These are phyloP conservation scores for Acacia confusa DNA, from an alignment of 306 rosid species.

Conservation along the genomic window DNA sequence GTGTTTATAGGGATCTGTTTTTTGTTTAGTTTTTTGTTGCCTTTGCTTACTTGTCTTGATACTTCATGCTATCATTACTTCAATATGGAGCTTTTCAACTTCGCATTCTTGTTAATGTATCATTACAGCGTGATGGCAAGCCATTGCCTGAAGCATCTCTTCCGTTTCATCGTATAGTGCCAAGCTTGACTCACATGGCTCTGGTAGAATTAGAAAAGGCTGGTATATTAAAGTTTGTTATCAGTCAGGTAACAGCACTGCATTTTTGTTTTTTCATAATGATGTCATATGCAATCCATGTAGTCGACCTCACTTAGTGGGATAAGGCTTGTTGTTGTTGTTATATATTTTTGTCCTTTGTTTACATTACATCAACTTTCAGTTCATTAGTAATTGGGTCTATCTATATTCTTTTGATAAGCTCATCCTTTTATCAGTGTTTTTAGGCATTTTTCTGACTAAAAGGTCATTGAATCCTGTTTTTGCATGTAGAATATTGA, in stretches of 20 bases:
- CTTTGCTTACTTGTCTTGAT: conserved; percentile 3
- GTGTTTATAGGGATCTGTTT: conserved; percentile 12
- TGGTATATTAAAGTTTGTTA: conserved; percentile 81
- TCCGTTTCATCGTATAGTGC: conserved; percentile 94
- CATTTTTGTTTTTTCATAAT: neutral
- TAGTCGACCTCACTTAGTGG: too few relatives aligned
- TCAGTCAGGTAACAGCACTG: conserved; percentile 14
- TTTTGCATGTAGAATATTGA: conserved; percentile 75
- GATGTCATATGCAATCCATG: too few relatives aligned
- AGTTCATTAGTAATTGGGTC: neutral
- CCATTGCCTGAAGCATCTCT: conserved; percentile 92
- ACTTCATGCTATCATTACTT: conserved; percentile 17
- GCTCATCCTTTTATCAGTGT: neutral
- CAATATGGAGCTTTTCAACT: conserved; percentile 14
- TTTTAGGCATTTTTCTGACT: neutral
- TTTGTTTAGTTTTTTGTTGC: conserved; percentile 1
- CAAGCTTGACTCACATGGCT: conserved; percentile 96
- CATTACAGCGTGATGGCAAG: conserved; percentile 89
- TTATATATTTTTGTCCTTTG: neutral
- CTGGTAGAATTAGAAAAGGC: conserved; percentile 82
- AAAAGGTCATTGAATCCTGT: conserved; percentile 10
- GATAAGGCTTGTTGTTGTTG: too few relatives aligned
- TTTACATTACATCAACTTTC: neutral
- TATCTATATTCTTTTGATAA: neutral
- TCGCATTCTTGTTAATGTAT: conserved; percentile 21